These are phyloP conservation scores for Paramecium tetraurelia DNA, from an alignment of 73 alveolate species.

Conservation along the genomic window DNA sequence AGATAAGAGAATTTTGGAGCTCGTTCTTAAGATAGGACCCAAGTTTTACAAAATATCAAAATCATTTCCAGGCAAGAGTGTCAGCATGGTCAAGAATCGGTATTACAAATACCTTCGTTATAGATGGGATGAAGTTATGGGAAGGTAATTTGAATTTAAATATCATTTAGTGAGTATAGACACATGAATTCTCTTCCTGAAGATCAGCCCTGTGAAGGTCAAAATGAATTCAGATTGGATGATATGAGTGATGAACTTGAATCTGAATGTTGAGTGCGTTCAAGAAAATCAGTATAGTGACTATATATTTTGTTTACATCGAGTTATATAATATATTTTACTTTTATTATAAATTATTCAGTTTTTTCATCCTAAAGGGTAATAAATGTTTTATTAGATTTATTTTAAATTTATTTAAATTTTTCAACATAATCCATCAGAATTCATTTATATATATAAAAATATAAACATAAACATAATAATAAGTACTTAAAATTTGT, in stretches of 20 bases:
- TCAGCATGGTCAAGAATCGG: conserved; percentile 45
- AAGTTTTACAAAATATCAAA: conserved; percentile 24
- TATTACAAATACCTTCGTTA: conserved; percentile 31
- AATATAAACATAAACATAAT: not conserved
- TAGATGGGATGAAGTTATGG: conserved; percentile 40
- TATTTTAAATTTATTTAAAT: not conserved
- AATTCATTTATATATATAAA: not conserved
- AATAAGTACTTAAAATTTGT: not conserved
- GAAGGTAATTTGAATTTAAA: not conserved
- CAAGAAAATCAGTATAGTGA: not conserved
- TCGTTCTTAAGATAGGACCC: conserved; percentile 27
- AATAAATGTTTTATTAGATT: conserved; percentile 6
- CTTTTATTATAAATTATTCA: conserved; percentile 2
- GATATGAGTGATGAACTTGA: not conserved
- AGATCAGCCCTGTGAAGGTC: not conserved
- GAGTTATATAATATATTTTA: conserved; percentile 5
- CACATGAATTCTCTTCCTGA: not conserved
- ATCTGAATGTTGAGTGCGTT: not conserved
- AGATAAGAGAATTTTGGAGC: not conserved
- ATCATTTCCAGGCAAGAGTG: conserved; percentile 38
- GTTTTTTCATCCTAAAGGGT: conserved; percentile 18
- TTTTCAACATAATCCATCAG: not conserved
- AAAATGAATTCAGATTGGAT: not conserved
- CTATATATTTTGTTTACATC: conserved; percentile 18
- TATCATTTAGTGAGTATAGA: not conserved